Base-by-base conservation (phyloP, 2,329 filamentous ascomycete species). In the Penicillium italicum region DNA sequence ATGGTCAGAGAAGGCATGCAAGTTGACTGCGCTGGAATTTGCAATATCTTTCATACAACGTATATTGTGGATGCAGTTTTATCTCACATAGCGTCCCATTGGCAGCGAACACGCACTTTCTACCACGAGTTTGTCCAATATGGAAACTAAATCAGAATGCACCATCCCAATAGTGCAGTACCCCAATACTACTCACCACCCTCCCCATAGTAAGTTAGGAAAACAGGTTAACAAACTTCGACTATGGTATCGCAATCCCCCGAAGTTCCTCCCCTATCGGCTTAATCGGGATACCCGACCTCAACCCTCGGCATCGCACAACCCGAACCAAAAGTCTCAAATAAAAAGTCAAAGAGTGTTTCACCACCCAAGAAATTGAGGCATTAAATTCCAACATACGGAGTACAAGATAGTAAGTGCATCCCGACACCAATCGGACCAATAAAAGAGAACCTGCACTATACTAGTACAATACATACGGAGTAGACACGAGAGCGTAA, bases 331-430 rank as follows among this genome's bases (percentile, higher is more conserved):
- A 30, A 37, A 37, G 31, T 37, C 30, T 45, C 43, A 33, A 16
- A 9, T 33, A n/a, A 33, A 28, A 22, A 28, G 20, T 43, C 31
- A 24, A 45, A 45, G 12, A 31, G 9, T 45, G 18, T 51, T 20
- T 24, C 34, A 38, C 20, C 41, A 47, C 20, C 18, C 18, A 38
- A 8, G n/a, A 41, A 31, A 50, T 55, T 55, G 52, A 44, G 52
- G 46, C 52, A 55, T 55, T 55, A 55, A 55, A 50, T 38, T 14
- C 26, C 18, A 11, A 11, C 12, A 20, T 42, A 33, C n/a, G n/a
- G n/a, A n/a, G n/a, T n/a, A n/a, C 18, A n/a, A 12, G 22, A 16
- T 45, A 34, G 38, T 16, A 50, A 38, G 24, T 54, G n/a, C 14
- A 33, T 20, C 38, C 43, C 28, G n/a, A 36, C 50, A 28, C 30